A percentile compares a stretch with the other conserved stretches of the same genome.
phyloP scores from a whole-genome alignment of 2,329 filamentous ascomycete genomes.

The Chrysoporthe deuterocubensis region DNA sequence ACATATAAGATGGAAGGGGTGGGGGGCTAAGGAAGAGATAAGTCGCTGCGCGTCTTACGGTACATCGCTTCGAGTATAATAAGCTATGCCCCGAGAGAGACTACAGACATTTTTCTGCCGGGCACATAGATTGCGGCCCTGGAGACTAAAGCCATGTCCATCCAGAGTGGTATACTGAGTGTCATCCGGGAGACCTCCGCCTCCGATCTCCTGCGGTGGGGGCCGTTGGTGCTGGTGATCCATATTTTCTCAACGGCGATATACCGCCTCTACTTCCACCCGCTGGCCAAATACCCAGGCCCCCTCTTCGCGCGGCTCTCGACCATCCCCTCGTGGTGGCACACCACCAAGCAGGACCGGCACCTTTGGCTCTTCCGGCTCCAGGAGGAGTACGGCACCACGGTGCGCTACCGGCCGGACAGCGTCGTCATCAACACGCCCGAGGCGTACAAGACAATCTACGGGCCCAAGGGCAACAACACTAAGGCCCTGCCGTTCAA shows the following conservation, averaged over 20 bases:
- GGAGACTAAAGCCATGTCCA: background rate
- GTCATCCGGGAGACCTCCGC: background rate
- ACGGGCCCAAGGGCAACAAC: constrained; percentile 26
- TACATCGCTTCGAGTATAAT: no score
- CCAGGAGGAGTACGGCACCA: constrained; percentile 18
- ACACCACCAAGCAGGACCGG: constrained; percentile 14
- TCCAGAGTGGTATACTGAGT: background rate
- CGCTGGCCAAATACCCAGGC: constrained; percentile 12
- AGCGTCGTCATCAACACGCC: constrained; percentile 20
- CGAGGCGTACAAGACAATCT: constrained; percentile 20
- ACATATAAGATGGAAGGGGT: no score
- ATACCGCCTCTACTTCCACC: constrained; percentile 17
- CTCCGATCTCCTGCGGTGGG: background rate
- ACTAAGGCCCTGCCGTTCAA: constrained; percentile 12
- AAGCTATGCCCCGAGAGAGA: no score
- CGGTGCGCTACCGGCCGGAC: constrained; percentile 15
- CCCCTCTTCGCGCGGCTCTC: constrained; percentile 7
- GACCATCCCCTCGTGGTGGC: constrained; percentile 15
- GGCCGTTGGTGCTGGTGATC: background rate
- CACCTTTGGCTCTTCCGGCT: constrained; percentile 19
- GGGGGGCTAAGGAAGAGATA: no score
- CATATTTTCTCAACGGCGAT: constrained; percentile 7
- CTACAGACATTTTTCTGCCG: background rate
- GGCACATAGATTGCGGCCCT: background rate
- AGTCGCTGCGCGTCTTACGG: no score